Base-by-base conservation (phyloP, 225 moss, liverwort and hornwort species). In the Climacium dendroides region DNA sequence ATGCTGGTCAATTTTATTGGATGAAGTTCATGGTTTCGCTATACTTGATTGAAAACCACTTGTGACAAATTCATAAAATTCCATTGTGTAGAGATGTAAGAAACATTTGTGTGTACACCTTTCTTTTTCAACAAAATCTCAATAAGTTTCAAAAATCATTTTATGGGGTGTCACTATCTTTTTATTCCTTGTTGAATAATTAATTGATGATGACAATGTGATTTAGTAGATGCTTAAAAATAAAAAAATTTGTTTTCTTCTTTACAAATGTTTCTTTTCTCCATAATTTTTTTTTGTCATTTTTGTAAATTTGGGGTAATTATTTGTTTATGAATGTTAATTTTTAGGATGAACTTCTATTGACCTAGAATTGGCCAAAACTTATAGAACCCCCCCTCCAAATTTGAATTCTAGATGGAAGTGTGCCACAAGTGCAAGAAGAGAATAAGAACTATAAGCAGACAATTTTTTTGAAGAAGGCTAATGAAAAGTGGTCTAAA, bases 321-420 rank as follows among this genome's bases (percentile, higher is more conserved):
- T 10, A 0, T 11, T 0, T 47, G 1, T 43, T 2, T 0, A 71
- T 9, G 0, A 0, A 16, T 26, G 26, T 28, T 43, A 2, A 28
- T 2, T 28, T 1, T 28, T 0, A 6, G 0, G 5, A 0, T 1
- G 0, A 16, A 71, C 43, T 28, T 43, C 6, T 1, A 28, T 17
- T 28, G 3, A 45, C 28, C 1, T 9, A 71, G 2, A 10, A 28
- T 71, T 3, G 1, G 0, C 15, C 43, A 71, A 71, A 71, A 8
- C 15, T 71, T 71, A 15, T 1, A 9, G 15, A 43, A 43, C 5
- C 2, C 4, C 14, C 16, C 3, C 24, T 0, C 5, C 1, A 1
- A 45, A 50, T 74, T 0, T 0, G 0, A 34, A 50, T 35, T 53
- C 15, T 6, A 15, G 0, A 35, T 15, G 1, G 4, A n/a, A 76